Conservation (phyloP, 805 yeast species). For the Hanseniaspora singularis region DNA sequence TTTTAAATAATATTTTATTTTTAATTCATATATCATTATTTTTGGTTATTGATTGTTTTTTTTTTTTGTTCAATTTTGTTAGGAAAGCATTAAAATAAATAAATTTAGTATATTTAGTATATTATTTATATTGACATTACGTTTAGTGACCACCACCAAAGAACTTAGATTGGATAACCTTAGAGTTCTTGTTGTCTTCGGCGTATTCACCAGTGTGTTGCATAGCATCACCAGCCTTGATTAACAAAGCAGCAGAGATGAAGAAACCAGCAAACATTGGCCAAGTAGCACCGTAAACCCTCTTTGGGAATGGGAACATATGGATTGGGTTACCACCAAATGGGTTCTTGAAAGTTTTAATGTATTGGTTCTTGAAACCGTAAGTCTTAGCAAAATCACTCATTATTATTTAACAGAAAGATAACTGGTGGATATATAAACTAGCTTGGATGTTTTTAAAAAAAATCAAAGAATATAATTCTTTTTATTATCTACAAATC, state of each 20-base stretch:
- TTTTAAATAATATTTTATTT: no score
- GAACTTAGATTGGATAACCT: slow-evolving; percentile 15
- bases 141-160: slow-evolving; percentile 15
- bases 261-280: slow-evolving; percentile 15
- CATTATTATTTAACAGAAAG: neutral
- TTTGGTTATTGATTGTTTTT: no score
- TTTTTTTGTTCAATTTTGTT: no score
- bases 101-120: slow-evolving; percentile 1
- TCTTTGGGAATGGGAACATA: slow-evolving; percentile 15
- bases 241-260: slow-evolving; percentile 11
- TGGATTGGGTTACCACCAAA: slow-evolving; percentile 15
- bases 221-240: slow-evolving; percentile 14
- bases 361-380: slow-evolving; percentile 14
- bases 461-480: neutral
- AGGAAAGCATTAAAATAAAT: no score
- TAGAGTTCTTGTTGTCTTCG: slow-evolving; percentile 10
- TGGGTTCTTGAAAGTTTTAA: slow-evolving; percentile 15
- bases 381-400: slow-evolving; percentile 15
- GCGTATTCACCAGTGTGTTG: slow-evolving; percentile 15
- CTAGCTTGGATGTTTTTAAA: neutral
- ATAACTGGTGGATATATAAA: neutral
- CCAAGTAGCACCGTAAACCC: slow-evolving; percentile 12
- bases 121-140: neutral
- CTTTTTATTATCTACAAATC: no score
- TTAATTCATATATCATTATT: no score